Conservation (phyloP, 768 basidiomycete genomes). For the Coprinellus micaceus region DNA sequence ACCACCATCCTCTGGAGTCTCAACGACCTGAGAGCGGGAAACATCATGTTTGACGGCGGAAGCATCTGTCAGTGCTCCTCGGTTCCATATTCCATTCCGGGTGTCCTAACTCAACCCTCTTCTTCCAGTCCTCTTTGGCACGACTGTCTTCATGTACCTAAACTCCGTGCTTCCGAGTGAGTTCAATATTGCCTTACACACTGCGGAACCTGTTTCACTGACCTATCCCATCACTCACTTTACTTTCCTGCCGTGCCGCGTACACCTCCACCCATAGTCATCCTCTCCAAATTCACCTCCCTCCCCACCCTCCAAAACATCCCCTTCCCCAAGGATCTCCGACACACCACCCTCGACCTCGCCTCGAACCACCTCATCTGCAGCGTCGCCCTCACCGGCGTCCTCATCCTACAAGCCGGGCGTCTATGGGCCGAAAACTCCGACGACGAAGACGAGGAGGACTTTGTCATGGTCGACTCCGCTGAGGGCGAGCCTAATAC, state of each 20-base stretch:
- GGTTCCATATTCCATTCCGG: neutral
- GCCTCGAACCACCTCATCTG: conserved; percentile 83
- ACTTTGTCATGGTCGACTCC: conserved; percentile 26
- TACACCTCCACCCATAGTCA: conserved; percentile 33
- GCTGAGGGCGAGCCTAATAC: conserved; percentile 10
- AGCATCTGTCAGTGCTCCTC: conserved; percentile 67
- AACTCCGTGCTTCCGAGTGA: conserved; percentile 78
- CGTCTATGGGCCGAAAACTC: conserved; percentile 81
- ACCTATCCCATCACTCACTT: too few species aligned
- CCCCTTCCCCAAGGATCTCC: conserved; percentile 61
- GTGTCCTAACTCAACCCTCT: conserved; percentile 2
- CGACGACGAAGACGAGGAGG: conserved; percentile 57
- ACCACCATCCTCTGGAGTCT: conserved; percentile 75
- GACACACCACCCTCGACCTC: conserved; percentile 66
- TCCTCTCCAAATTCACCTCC: conserved; percentile 55
- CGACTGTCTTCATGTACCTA: conserved; percentile 67
- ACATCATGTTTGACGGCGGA: conserved; percentile 89
- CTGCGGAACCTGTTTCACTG: too few species aligned
- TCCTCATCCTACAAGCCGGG: conserved; percentile 77
- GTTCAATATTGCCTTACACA: conserved; percentile 24
- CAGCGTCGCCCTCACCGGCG: conserved; percentile 85
- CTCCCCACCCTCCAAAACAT: conserved; percentile 53
- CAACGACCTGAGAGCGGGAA: conserved; percentile 71
- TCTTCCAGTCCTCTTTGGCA: conserved; percentile 66
- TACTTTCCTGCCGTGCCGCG: too few species aligned